Base-by-base conservation (phyloP, 129 eudicot genomes). In the Flaveria ramosissima region DNA sequence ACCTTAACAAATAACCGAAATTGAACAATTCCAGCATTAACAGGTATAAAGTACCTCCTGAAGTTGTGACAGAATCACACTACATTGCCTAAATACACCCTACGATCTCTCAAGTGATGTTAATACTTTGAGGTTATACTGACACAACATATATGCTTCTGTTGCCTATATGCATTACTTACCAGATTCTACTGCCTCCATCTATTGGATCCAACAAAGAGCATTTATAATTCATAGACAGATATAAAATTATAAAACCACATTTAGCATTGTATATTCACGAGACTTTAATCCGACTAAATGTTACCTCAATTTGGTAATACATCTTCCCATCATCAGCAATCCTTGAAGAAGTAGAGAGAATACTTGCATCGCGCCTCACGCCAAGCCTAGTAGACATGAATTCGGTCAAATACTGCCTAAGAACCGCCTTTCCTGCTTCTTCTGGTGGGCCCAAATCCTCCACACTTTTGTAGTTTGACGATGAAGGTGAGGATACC, bases 381-480 rank as follows among this genome's bases (percentile, higher is more conserved):
- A 94, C 97, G 1, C 98, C 98, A 65, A 94, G 92, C 77, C 98
- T 94, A 47, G 96, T 94, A 47, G 98, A 94, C 98, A 94, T 94
- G 81, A 94, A 94, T 83, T 94, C 98, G 0, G 97, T 91, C 84
- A 94, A 81, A 81, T 88, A 94, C 84, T 94, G 98, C 74, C 74
- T 86, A 20, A 89, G 84, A 2, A 87, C 92, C 24, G 85, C 76
- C 81, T 94, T 87, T 75, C 92, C 98, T 20, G 97, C 97, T 75
- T 78, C 93, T 83, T 89, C 85, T 4, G 98, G 98, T 47, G 98
- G 77, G 14, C 97, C 98, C 81, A 94, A 84, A 87, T 94, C 98
- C 85, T 89, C 84, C 1, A 94, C 87, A 62, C 93, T 89, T 42
- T 83, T 80, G 83, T 89, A 94, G 6, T 46, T 84, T 3, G 98